Base-by-base conservation (phyloP, 306 rosid species). In the Dryas alaskensis region DNA sequence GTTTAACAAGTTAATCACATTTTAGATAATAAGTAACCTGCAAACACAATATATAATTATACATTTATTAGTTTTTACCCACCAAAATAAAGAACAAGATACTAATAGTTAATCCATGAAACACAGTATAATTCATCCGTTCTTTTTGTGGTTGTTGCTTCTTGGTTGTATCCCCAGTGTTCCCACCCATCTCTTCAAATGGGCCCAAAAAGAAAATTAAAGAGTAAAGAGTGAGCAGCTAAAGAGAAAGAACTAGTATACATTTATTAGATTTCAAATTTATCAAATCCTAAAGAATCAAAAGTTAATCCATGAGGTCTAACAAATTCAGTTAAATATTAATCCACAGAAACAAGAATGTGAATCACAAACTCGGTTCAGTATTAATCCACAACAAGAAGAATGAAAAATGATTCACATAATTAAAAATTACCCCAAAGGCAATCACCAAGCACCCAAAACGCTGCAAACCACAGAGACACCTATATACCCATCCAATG, bases 1-100 rank as follows among this genome's bases (percentile, higher is more conserved):
- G 83, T 89, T 92, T 82, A 92, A 69, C 83, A 92, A 70, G 87
- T 90, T 92, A 65, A 92, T 89, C 76, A 87, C 71, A 58, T 93
- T 90, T 69, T 90, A 93, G 72, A 90, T 60, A 74, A 72, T 66
- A 67, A 93, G 93, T 64, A 93, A 77, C 98, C 98, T 92, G 78
- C 86, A 68, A 73, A 70, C 74, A 54, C 65, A 68, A 70, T 10
- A 60, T 16, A 43, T 7, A 60, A 48, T 19, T 19, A 19, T 19
- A 69, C 77, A 69, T 60, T 69, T 45, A 63, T 19, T 19, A 19
- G 19, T 19, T 19, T 19, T 37, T 42, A 27, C 44, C n/a, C 74
- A 13, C 16, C 45, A 11, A n/a, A 60, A 70, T 46, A 9, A 57
- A 67, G 45, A 54, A n/a, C 11, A 46, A 51, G 39, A 62, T 16